phyloP scores from a whole-genome alignment of 2,329 filamentous ascomycete species.

The Zelopaecilomyces penicillatus region DNA sequence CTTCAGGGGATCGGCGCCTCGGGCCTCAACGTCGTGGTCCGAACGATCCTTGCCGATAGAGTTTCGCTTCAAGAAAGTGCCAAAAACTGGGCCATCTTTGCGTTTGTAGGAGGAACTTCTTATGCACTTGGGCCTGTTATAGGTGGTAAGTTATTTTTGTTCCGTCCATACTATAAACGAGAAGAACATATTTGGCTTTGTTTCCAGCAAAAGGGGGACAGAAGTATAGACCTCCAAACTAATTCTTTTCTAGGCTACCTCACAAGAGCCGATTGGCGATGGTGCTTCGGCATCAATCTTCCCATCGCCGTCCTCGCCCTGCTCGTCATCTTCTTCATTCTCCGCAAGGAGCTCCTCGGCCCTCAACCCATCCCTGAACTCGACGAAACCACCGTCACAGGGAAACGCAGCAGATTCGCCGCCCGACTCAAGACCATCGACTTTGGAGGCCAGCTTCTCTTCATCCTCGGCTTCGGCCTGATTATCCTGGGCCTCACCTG shows the following conservation, averaged over 20 bases:
- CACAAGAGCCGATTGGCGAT: conserved; percentile 50
- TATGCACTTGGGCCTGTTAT: conserved; percentile 55
- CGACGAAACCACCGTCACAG: conserved; percentile 28
- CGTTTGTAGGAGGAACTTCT: conserved; percentile 48
- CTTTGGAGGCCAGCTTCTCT: conserved; percentile 46
- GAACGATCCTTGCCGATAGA: conserved; percentile 56
- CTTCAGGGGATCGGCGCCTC: conserved; percentile 55
- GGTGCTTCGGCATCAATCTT: conserved; percentile 59
- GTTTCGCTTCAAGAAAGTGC: conserved; percentile 54
- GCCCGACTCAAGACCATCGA: conserved; percentile 47
- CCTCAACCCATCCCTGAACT: conserved; percentile 40
- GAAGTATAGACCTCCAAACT: not conserved
- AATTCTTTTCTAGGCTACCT: conserved; percentile 31
- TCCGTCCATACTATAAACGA: too few relatives aligned
- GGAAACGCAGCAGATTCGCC: conserved; percentile 25
- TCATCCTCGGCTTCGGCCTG: conserved; percentile 45
- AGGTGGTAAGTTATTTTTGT: conserved; percentile 31
- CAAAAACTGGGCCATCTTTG: conserved; percentile 54
- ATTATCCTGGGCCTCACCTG: conserved; percentile 48
- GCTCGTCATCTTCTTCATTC: conserved; percentile 44
- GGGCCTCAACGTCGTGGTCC: conserved; percentile 51
- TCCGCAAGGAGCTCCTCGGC: conserved; percentile 50
- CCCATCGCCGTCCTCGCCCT: conserved; percentile 45
- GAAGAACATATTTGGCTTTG: too few relatives aligned
- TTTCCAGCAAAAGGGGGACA: not conserved